phyloP scores from a whole-genome alignment of 208 protist genomes.

The Trypanosoma cruzi region DNA sequence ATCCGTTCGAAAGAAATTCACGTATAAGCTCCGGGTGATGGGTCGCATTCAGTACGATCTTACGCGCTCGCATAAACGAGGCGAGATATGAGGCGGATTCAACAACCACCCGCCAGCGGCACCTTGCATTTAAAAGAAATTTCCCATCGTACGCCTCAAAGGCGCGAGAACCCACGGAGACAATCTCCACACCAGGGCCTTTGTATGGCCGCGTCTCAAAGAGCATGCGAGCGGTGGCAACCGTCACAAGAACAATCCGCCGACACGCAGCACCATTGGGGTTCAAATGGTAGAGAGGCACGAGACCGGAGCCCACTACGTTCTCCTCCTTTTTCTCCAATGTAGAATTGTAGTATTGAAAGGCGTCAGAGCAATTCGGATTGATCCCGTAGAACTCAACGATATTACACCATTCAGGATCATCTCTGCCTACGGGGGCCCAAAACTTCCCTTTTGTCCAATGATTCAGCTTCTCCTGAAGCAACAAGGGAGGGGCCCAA shows the following conservation, averaged over 20 bases:
- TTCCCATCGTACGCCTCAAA: conserved; percentile 87
- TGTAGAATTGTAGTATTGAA: conserved; percentile 39
- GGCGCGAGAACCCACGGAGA: conserved; percentile 76
- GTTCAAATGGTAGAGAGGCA: conserved; percentile 88
- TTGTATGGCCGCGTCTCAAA: conserved; percentile 84
- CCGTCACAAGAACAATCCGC: conserved; percentile 86
- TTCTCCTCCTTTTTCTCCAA: conserved; percentile 1
- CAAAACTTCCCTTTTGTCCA: conserved; percentile 90
- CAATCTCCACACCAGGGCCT: conserved; percentile 89
- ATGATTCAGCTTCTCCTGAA: conserved; percentile 81
- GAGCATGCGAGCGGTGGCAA: conserved; percentile 62
- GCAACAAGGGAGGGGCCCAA: conserved; percentile 37
- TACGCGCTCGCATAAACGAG: conserved; percentile 50
- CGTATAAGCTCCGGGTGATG: conserved; percentile 48
- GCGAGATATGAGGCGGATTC: conserved; percentile 81
- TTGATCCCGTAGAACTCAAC: conserved; percentile 78
- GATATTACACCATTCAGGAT: conserved; percentile 77
- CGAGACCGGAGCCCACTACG: conserved; percentile 33
- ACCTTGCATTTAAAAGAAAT: conserved; percentile 64
- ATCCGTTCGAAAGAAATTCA: conserved; percentile 71
- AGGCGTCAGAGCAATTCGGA: conserved; percentile 31
- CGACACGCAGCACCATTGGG: conserved; percentile 67
- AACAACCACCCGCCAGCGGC: conserved; percentile 86
- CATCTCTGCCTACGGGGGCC: conserved; percentile 58
- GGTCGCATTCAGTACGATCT: conserved; percentile 47